A percentile compares a stretch with the other conserved stretches of the same genome.
These are phyloP conservation scores for Xylaria scruposa DNA, from an alignment of 495 filamentous ascomycete species.

Conservation along the genomic window DNA sequence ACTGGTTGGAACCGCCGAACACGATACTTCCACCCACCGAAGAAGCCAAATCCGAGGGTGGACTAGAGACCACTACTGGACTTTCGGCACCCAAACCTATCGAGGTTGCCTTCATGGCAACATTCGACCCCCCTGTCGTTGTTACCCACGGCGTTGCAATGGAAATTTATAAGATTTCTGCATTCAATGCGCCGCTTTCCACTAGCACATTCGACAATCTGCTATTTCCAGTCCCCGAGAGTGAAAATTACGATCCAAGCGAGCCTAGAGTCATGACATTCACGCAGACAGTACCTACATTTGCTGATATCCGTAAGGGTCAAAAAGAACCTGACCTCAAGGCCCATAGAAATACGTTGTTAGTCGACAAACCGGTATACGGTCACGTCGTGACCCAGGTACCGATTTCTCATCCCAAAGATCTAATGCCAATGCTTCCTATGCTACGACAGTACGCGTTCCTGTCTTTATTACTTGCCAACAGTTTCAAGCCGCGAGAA, in stretches of 20 bases:
- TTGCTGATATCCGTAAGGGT: slow-evolving; percentile 31
- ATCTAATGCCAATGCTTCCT: slow-evolving; percentile 79
- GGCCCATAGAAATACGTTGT: slow-evolving; percentile 72
- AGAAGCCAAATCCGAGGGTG: slow-evolving; percentile 41
- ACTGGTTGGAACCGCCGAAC: slow-evolving; percentile 70
- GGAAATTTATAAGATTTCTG: slow-evolving; percentile 71
- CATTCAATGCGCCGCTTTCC: slow-evolving; percentile 57
- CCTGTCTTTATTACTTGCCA: slow-evolving; percentile 67
- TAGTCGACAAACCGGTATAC: slow-evolving; percentile 71
- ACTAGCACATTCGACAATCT: slow-evolving; percentile 71
- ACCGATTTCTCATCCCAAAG: slow-evolving; percentile 85
- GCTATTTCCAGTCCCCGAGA: slow-evolving; percentile 59
- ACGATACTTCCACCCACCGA: slow-evolving; percentile 52
- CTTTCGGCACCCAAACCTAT: slow-evolving; percentile 60
- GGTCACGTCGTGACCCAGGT: slow-evolving; percentile 72
- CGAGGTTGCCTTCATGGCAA: slow-evolving; percentile 81
- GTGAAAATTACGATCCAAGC: slow-evolving; percentile 45
- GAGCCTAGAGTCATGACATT: slow-evolving; percentile 48
- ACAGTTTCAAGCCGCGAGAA: slow-evolving; percentile 56
- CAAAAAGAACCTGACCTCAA: slow-evolving; percentile 50
- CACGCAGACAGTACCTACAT: slow-evolving; percentile 42
- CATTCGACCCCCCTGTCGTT: slow-evolving; percentile 81
- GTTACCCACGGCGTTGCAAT: slow-evolving; percentile 71
- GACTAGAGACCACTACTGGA: slow-evolving; percentile 44
- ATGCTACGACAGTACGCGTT: slow-evolving; percentile 78